Conservation (phyloP, 768 basidiomycete genomes). For the Hortiboletus campestris region DNA sequence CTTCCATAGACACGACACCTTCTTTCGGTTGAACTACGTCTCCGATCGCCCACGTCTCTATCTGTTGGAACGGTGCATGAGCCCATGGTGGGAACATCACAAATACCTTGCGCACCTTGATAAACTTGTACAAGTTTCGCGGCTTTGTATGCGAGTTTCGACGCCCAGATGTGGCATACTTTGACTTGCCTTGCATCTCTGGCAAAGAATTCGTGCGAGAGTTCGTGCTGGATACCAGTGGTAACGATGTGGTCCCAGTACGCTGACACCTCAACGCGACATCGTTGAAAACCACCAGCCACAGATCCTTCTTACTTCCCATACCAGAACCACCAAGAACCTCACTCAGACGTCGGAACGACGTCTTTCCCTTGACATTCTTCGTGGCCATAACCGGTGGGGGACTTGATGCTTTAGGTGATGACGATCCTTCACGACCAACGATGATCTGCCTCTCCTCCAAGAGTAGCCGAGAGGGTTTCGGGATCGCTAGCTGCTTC, state of each 20-base stretch:
- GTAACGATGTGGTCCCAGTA: slow-evolving; percentile 84
- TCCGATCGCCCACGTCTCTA: slow-evolving; percentile 85
- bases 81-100: background rate
- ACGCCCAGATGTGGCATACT: slow-evolving; percentile 80
- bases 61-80: slow-evolving; percentile 43
- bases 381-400: slow-evolving; percentile 41
- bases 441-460: slow-evolving; percentile 65
- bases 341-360: slow-evolving; percentile 87
- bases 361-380: slow-evolving; percentile 76
- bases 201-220: slow-evolving; percentile 75
- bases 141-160: slow-evolving; percentile 76
- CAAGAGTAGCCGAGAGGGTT: slow-evolving; percentile 82
- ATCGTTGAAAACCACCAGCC: slow-evolving; percentile 96
- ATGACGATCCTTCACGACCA: slow-evolving; percentile 27
- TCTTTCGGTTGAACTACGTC: slow-evolving; percentile 72
- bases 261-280: slow-evolving; percentile 91
- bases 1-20: slow-evolving; percentile 87
- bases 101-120: slow-evolving; percentile 58
- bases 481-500: slow-evolving; percentile 87
- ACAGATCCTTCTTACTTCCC: slow-evolving; percentile 79
- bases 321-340: slow-evolving; percentile 65
- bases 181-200: slow-evolving; percentile 80
- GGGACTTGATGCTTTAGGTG: slow-evolving; percentile 34
- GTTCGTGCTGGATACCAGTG: slow-evolving; percentile 64
- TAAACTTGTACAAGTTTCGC: slow-evolving; percentile 89